Percentiles rank a stretch among this genome's conserved stretches.
Conservation (phyloP, 768 basidiomycete species). For the Russula vinacea region DNA sequence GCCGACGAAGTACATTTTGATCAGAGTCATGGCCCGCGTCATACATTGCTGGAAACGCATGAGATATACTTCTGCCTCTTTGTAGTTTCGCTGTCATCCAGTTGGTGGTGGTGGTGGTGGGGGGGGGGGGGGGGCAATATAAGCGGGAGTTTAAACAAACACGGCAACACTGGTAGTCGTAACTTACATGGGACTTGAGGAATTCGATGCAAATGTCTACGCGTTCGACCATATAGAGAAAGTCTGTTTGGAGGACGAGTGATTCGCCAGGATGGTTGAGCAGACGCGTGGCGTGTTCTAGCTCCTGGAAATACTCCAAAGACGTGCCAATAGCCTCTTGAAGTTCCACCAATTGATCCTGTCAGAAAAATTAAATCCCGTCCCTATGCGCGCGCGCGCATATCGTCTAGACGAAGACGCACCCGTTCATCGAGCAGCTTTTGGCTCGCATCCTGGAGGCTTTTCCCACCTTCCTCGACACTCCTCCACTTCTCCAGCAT, state of each 20-base stretch:
- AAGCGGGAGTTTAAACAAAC: neutral
- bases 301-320: conserved; percentile 90
- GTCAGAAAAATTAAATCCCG: conserved; percentile 7
- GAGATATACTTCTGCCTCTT: conserved; percentile 91
- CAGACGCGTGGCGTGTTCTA: conserved; percentile 90
- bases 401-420: conserved; percentile 35
- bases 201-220: conserved; percentile 94
- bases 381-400: too few relatives aligned
- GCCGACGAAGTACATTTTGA: conserved; percentile 94
- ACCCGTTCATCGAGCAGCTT: conserved; percentile 86
- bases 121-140: too few relatives aligned
- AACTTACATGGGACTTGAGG: conserved; percentile 70
- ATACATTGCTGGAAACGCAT: conserved; percentile 97
- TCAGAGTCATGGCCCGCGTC: conserved; percentile 95
- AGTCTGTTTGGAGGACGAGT: conserved; percentile 85
- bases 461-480: conserved; percentile 92
- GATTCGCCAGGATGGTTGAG: conserved; percentile 92
- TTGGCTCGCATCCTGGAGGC: conserved; percentile 88
- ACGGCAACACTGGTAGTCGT: conserved; percentile 34
- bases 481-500: conserved; percentile 85
- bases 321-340: conserved; percentile 80
- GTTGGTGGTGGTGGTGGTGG: too few relatives aligned
- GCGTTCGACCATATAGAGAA: conserved; percentile 93
- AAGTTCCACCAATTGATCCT: conserved; percentile 75
- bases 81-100: conserved; percentile 70